Evolutionary conservation across 1,139 yeast genomes (phyloP), one percentile per base, ranked within the genome.

Genomic region (Yamadazyma dendronema): DNA sequence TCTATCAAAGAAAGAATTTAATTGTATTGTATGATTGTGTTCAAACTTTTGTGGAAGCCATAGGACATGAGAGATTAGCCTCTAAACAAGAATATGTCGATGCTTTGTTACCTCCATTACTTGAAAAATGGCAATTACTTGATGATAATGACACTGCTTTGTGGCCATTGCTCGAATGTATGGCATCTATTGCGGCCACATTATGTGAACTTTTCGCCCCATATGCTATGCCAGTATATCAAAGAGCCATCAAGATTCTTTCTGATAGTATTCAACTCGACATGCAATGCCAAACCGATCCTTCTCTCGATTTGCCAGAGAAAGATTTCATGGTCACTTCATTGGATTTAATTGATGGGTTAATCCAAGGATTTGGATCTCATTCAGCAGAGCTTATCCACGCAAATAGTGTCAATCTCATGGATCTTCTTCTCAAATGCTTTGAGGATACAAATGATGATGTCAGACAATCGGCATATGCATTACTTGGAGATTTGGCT

Each of bases 121-220:
- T 90, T 42, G 70, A 63, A 14, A 85, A 85, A 60, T 92, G 97
- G 97, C 78, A 81, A 43, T 54, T 62, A 29, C 62, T 89, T 38
- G 65, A 68, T 16, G 96, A 92, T 56, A 79, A 80, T 37, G 97
- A 90, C 59, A 76, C 78, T 35, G 96, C 81, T 45, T 62, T 92
- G 47, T 88, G 97, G 92, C 95, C 97, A 9, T 69, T 92, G 45
- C 67, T 92, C 44, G 97, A 92, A 59, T 90, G 97, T 61, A 75
- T 92, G 76, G 87, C 97, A 4, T 80, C 90, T 9, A 84, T 92
- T 31, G 95, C 97, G 13, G 90, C 96, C 1, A 78, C 90, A 2
- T 65, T 90, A 42, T 92, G 96, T 17, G 88, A 84, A 44, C 62
- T 77, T 21, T 92, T 92, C 65, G 87, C 89, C 8, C 95, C 95